Evolutionary conservation across 140 eudicot genomes (phyloP).

Genomic region (Flaveria floridana): DNA sequence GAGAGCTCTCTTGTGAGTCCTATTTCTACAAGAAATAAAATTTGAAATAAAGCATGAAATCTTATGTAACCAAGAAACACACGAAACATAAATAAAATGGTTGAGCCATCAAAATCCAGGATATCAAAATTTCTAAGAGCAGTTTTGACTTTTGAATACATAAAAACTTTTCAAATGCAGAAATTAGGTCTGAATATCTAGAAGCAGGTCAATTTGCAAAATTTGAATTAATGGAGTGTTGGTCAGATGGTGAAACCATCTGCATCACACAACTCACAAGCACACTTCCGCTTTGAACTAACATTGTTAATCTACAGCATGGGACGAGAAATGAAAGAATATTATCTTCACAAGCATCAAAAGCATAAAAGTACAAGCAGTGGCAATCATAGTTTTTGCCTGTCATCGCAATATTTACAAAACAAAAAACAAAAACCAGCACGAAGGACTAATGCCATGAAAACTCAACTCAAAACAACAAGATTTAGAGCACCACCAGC

Average conservation of each 20-base stretch:
- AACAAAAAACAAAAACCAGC: slow-evolving; percentile 18
- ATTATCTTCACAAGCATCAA: slow-evolving; percentile 5
- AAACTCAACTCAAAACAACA: slow-evolving; percentile 23
- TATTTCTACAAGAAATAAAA: background rate
- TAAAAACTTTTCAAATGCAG: slow-evolving; percentile 4
- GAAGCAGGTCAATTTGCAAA: background rate
- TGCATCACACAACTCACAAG: slow-evolving; percentile 4
- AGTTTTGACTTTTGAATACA: slow-evolving; percentile 12
- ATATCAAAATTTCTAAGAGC: background rate
- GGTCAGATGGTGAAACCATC: background rate
- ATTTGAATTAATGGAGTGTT: background rate
- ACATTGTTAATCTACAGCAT: slow-evolving; percentile 11
- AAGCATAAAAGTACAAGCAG: slow-evolving; percentile 5
- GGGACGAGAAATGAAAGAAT: background rate
- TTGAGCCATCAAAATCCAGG: slow-evolving; percentile 9
- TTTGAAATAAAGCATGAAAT: background rate
- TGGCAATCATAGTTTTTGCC: slow-evolving; percentile 3
- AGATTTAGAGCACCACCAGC: slow-evolving; percentile 20
- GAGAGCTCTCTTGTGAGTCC: background rate
- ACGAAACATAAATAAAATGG: slow-evolving; percentile 3
- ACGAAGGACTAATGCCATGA: slow-evolving; percentile 17
- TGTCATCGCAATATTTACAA: background rate
- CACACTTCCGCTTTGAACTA: background rate
- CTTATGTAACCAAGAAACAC: slow-evolving; percentile 2
- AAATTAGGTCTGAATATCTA: background rate